phyloP scores from a whole-genome alignment of 2,329 filamentous ascomycete genomes.

The Diaporthe velutina region DNA sequence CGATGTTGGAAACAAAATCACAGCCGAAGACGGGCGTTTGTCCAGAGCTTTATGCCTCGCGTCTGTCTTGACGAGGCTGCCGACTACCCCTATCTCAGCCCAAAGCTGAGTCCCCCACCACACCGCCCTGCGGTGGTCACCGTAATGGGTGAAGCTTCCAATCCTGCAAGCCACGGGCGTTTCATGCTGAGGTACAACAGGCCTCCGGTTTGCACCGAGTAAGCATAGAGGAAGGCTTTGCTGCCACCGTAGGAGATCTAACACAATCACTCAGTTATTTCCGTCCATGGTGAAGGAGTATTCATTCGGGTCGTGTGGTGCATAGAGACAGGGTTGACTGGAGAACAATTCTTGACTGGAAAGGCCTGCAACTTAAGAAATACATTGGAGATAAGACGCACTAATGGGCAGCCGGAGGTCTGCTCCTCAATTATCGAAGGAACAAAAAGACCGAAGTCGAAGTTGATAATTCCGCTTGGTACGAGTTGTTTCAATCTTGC shows the following conservation, averaged over 20 bases:
- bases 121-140: background rate
- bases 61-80: conserved; percentile 4
- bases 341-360: no score
- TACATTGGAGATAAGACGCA: background rate
- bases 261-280: no score
- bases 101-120: background rate
- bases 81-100: background rate
- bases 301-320: no score
- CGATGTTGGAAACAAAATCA: background rate
- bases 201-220: background rate
- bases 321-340: background rate
- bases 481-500: background rate
- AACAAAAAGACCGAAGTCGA: background rate
- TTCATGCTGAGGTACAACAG: background rate
- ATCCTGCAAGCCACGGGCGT: conserved; percentile 13
- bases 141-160: background rate
- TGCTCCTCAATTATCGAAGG: no score
- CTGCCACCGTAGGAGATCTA: background rate
- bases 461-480: background rate
- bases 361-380: background rate
- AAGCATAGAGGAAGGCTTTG: background rate
- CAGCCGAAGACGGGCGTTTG: background rate
- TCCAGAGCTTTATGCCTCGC: background rate
- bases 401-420: no score
- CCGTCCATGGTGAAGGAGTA: background rate